phyloP scores from a whole-genome alignment of 805 yeast species.

The Barnettozyma salicaria region DNA sequence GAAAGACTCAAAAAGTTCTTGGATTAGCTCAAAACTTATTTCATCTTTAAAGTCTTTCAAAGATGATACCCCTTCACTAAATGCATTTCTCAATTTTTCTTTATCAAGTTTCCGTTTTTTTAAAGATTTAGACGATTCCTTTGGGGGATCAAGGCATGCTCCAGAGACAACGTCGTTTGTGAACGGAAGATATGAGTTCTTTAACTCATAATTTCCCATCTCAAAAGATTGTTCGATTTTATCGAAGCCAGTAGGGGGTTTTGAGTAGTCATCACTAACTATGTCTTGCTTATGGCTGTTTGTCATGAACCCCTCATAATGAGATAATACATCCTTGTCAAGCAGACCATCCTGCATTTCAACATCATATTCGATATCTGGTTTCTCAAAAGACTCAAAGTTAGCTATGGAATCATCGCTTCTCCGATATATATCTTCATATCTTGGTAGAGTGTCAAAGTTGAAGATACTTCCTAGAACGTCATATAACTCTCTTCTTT shows the following conservation, averaged over 20 bases:
- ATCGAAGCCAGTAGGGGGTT: too few relatives aligned
- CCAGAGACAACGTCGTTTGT: not conserved
- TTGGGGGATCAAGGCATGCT: too few relatives aligned
- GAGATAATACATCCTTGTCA: too few relatives aligned
- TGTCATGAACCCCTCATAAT: too few relatives aligned
- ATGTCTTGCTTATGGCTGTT: too few relatives aligned
- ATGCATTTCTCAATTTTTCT: not conserved
- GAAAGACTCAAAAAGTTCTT: slow-evolving; percentile 8
- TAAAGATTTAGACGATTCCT: not conserved
- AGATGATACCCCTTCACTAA: slow-evolving; percentile 4
- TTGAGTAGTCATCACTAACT: too few relatives aligned
- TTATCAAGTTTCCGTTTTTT: slow-evolving; percentile 1
- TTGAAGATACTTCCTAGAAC: slow-evolving; percentile 13
- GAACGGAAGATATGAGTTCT: too few relatives aligned
- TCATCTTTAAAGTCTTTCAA: slow-evolving; percentile 2
- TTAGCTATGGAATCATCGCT: not conserved
- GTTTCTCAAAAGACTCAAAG: not conserved
- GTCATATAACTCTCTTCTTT: slow-evolving; percentile 14
- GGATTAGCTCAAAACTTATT: slow-evolving; percentile 8
- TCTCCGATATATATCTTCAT: slow-evolving; percentile 1
- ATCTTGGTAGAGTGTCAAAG: slow-evolving; percentile 4
- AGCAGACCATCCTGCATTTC: not conserved
- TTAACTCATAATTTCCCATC: too few relatives aligned
- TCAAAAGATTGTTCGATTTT: too few relatives aligned
- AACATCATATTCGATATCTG: not conserved